Percentiles rank a stretch among this genome's conserved stretches.
phyloP scores from a whole-genome alignment of 495 filamentous ascomycete genomes.

The Hypoxylon crocopeplum region DNA sequence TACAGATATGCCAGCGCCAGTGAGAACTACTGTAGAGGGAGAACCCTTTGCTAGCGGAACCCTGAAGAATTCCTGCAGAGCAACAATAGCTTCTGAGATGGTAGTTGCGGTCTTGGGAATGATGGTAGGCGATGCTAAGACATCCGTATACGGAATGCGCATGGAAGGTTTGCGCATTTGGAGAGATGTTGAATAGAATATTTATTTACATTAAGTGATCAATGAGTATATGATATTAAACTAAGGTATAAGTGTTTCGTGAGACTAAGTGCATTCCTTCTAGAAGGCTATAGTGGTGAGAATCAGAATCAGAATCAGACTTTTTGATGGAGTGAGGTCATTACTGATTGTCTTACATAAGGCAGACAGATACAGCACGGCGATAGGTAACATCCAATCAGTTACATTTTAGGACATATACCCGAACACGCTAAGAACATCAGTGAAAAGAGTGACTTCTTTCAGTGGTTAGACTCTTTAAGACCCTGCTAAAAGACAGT shows the following conservation, averaged over 20 bases:
- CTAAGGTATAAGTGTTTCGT: not conserved
- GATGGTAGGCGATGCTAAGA: constrained; percentile 79
- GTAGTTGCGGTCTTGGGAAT: constrained; percentile 73
- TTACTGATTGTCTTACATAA: constrained; percentile 4
- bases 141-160: constrained; percentile 89
- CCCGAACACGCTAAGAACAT: no score
- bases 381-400: no score
- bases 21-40: constrained; percentile 70
- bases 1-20: constrained; percentile 92
- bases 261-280: not conserved
- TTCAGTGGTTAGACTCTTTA: not conserved
- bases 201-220: not conserved
- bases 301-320: no score
- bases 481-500: not conserved
- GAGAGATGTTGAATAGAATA: constrained; percentile 6
- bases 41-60: constrained; percentile 59
- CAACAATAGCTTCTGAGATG: constrained; percentile 74
- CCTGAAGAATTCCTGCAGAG: constrained; percentile 75
- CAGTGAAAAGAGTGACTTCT: no score
- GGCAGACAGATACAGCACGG: no score
- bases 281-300: no score
- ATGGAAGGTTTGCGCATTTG: constrained; percentile 73
- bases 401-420: no score
- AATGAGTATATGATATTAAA: not conserved
- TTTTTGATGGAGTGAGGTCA: constrained; percentile 22